phyloP scores from a whole-genome alignment of 108 stramenopile genomes.

The Hondaea fermentalgiana region DNA sequence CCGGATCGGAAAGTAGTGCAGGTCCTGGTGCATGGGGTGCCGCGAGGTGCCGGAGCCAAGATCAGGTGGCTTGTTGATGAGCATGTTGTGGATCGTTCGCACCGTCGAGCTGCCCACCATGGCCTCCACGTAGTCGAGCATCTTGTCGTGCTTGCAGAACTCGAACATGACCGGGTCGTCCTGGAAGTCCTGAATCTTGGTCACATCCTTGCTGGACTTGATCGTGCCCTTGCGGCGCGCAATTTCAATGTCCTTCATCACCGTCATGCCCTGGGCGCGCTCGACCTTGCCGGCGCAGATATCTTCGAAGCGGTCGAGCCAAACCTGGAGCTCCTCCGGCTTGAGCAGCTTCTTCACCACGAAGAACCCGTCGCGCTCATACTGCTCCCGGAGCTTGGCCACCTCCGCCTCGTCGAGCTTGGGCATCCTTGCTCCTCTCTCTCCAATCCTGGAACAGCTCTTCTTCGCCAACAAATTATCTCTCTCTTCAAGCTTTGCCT shows the following conservation, averaged over 20 bases:
- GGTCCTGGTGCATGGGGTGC: constrained; percentile 4
- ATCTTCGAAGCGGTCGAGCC: background rate
- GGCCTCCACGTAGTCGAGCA: background rate
- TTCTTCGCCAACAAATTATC: no score
- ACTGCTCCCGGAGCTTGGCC: background rate
- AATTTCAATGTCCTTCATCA: background rate
- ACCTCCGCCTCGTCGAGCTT: background rate
- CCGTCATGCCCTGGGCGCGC: background rate
- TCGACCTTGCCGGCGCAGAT: constrained; percentile 17
- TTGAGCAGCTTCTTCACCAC: background rate
- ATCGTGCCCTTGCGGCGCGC: background rate
- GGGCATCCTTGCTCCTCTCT: no score
- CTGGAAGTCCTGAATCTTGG: background rate
- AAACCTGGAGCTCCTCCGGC: background rate
- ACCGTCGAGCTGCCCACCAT: background rate
- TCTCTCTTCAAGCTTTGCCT: no score
- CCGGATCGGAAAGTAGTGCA: background rate
- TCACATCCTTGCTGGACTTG: background rate
- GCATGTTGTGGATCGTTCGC: constrained; percentile 1
- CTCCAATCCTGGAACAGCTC: no score
- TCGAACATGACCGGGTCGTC: background rate
- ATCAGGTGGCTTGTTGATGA: constrained; percentile 12
- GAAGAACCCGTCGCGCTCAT: constrained; percentile 2
- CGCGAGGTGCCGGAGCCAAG: background rate
- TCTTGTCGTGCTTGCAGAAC: background rate